phyloP scores from a whole-genome alignment of 192 early-diverging fungal genomes.

The Physocladia obscura region DNA sequence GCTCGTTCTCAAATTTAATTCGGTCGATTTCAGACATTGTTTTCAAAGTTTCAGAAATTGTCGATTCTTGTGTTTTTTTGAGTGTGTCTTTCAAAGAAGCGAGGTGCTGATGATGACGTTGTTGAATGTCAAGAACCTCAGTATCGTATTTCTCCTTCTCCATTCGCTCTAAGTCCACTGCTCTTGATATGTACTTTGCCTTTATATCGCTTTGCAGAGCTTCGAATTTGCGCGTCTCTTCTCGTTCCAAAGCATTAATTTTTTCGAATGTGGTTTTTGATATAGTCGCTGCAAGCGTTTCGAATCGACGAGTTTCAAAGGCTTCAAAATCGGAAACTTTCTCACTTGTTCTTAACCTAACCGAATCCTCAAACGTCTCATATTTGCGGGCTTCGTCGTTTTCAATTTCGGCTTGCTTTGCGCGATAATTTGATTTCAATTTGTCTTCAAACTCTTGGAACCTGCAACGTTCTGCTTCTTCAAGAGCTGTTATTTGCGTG shows the following conservation, averaged over 20 bases:
- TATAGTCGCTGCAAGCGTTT: too few species aligned
- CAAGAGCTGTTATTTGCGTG: not conserved
- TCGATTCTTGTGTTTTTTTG: not conserved
- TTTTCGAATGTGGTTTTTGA: too few species aligned
- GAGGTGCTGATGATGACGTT: not conserved
- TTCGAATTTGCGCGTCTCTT: not conserved
- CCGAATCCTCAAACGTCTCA: too few species aligned
- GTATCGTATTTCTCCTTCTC: not conserved
- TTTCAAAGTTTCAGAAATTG: slow-evolving; percentile 6
- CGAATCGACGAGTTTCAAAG: too few species aligned
- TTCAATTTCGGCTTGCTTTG: too few species aligned
- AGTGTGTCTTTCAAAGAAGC: slow-evolving; percentile 5
- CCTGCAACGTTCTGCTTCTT: slow-evolving; percentile 15
- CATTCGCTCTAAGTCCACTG: not conserved
- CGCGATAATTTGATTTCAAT: too few species aligned
- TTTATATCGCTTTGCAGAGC: not conserved
- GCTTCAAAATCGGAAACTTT: too few species aligned
- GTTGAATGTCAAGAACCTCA: not conserved
- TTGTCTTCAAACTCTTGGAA: too few species aligned
- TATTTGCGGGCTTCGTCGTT: too few species aligned
- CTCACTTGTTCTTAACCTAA: too few species aligned
- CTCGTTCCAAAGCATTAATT: too few species aligned
- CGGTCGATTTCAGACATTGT: slow-evolving; percentile 18
- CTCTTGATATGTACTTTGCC: not conserved
- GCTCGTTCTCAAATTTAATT: slow-evolving; percentile 16